Evolutionary conservation across 768 basidiomycete species (phyloP).

Genomic region (Lanmaoa pseudosensibilis): DNA sequence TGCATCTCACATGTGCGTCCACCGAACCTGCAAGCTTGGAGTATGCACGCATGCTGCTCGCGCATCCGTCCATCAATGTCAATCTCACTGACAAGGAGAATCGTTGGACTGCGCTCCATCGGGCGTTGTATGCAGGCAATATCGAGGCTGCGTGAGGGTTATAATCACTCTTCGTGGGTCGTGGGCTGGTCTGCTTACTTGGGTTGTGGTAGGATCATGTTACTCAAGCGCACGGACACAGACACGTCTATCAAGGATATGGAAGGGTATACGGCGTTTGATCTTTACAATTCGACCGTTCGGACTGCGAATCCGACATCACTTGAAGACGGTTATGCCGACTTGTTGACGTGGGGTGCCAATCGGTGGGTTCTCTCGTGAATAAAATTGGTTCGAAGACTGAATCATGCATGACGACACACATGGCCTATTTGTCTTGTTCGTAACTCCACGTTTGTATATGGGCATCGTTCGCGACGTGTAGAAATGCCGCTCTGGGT

Average conservation of each 20-base stretch:
- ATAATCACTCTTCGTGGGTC: background rate
- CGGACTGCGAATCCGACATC: constrained; percentile 62
- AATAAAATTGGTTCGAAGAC: background rate
- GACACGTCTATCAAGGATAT: constrained; percentile 73
- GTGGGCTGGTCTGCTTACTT: constrained; percentile 17
- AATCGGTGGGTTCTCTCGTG: constrained; percentile 55
- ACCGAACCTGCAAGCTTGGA: constrained; percentile 63
- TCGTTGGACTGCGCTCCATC: constrained; percentile 89
- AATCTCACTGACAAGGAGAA: constrained; percentile 82
- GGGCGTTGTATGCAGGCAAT: constrained; percentile 81
- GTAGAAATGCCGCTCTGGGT: constrained; percentile 86
- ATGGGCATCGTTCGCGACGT: background rate
- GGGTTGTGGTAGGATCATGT: constrained; percentile 53
- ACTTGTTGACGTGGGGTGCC: constrained; percentile 85
- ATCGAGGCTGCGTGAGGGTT: constrained; percentile 60
- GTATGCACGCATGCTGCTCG: constrained; percentile 74
- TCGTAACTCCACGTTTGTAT: background rate
- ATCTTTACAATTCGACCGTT: constrained; percentile 90
- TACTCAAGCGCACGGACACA: constrained; percentile 72
- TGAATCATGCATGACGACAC: background rate
- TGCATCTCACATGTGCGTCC: constrained; percentile 78
- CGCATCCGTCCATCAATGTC: constrained; percentile 72
- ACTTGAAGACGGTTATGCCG: constrained; percentile 40
- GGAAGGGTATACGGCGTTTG: constrained; percentile 90
- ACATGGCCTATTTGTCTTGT: background rate